A percentile compares a stretch with the other conserved stretches of the same genome.
These are phyloP conservation scores for Beauveria caledonica DNA, from an alignment of 2,329 filamentous ascomycete genomes.

Conservation along the genomic window DNA sequence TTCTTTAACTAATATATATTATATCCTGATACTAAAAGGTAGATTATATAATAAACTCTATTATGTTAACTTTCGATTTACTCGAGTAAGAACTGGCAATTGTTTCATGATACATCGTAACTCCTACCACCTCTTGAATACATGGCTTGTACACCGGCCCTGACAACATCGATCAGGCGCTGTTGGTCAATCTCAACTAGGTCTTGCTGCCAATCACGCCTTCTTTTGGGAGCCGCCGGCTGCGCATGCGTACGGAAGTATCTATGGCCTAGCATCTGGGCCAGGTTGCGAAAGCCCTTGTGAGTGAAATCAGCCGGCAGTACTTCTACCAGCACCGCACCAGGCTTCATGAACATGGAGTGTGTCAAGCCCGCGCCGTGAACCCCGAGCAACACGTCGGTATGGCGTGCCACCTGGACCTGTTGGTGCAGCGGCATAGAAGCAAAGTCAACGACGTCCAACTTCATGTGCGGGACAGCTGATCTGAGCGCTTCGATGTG, in stretches of 20 bases:
- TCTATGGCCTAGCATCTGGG: conserved; percentile 25
- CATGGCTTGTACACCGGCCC: not conserved
- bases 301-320: conserved; percentile 21
- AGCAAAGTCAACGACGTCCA: conserved; percentile 30
- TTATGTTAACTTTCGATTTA: no score
- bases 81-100: no score
- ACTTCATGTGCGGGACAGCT: conserved; percentile 19
- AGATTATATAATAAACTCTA: no score
- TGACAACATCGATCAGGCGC: not conserved
- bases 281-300: conserved; percentile 32
- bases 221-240: not conserved
- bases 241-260: conserved; percentile 31
- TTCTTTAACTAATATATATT: no score
- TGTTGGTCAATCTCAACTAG: not conserved
- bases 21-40: no score
- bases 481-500: conserved; percentile 21
- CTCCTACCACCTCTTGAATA: not conserved
- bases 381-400: conserved; percentile 34
- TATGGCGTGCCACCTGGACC: conserved; percentile 24
- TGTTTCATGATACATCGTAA: not conserved
- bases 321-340: conserved; percentile 33
- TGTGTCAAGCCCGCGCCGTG: conserved; percentile 37
- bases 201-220: not conserved
- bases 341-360: conserved; percentile 29
- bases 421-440: conserved; percentile 29